Percentiles rank a stretch among this genome's conserved stretches.
phyloP scores from a whole-genome alignment of 805 yeast genomes.

The Torulaspora indica region DNA sequence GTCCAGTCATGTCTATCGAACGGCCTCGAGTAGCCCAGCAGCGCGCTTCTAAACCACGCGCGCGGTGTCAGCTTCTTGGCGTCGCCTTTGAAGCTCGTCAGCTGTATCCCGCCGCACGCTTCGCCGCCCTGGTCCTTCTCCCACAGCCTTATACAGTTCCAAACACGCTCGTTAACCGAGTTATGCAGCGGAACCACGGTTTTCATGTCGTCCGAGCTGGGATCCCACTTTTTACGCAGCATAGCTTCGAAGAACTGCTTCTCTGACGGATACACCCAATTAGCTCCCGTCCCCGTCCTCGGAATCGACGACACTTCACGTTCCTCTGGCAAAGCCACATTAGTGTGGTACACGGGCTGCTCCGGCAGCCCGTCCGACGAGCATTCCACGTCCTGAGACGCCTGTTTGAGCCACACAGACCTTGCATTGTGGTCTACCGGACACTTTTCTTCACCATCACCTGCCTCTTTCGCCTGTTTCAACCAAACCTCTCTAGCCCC shows the following conservation, averaged over 20 bases:
- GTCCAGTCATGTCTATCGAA: conserved; percentile 97
- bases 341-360: conserved; percentile 34
- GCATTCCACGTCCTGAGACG: conserved; percentile 37
- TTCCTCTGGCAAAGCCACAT: conserved; percentile 55
- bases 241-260: conserved; percentile 92
- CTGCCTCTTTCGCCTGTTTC: conserved; percentile 27
- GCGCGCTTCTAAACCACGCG: conserved; percentile 60
- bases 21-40: conserved; percentile 70
- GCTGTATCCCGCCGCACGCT: conserved; percentile 76
- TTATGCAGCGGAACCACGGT: conserved; percentile 92
- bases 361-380: conserved; percentile 41
- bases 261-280: conserved; percentile 96
- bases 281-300: conserved; percentile 56
- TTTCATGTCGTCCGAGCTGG: conserved; percentile 76
- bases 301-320: conserved; percentile 82
- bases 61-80: conserved; percentile 80
- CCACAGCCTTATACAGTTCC: conserved; percentile 83
- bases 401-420: conserved; percentile 47
- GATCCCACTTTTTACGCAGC: conserved; percentile 85
- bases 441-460: conserved; percentile 38
- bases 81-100: conserved; percentile 87
- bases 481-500: conserved; percentile 58
- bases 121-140: conserved; percentile 57
- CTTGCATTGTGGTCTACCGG: conserved; percentile 67
- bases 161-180: conserved; percentile 86